Conservation (phyloP, 2,329 filamentous ascomycete genomes). For the Colletotrichum sp. region DNA sequence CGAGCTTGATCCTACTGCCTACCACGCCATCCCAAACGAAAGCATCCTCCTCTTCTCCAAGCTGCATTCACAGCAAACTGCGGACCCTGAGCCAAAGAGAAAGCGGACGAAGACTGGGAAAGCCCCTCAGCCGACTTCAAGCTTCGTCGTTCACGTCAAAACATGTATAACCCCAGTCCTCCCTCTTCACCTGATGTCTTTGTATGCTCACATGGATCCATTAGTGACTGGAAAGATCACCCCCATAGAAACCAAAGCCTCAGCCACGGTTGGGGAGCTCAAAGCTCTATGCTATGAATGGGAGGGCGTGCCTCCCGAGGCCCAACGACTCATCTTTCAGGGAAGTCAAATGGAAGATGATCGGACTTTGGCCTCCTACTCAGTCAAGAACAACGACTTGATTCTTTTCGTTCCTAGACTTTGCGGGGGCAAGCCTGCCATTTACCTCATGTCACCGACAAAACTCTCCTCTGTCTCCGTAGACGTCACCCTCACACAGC, state of each 20-base stretch:
- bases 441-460: neutral
- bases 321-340: neutral
- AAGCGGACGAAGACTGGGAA: neutral
- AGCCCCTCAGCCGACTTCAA: neutral
- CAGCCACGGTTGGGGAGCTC: neutral
- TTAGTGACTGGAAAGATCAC: neutral
- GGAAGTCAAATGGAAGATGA: fast-evolving
- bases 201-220: neutral
- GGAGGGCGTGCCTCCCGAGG: neutral
- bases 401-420: neutral
- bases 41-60: neutral
- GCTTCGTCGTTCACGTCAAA: neutral
- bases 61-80: neutral
- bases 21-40: neutral
- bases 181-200: neutral
- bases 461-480: neutral
- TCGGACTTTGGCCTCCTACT: neutral
- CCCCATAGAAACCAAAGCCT: neutral
- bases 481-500: neutral
- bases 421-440: neutral
- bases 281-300: neutral
- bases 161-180: neutral
- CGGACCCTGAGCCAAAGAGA: neutral
- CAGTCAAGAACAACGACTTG: neutral
- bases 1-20: neutral